Evolutionary conservation across 148 eudicot genomes (phyloP), one percentile per base, ranked within the genome.

Genomic region (Chenopodium album): DNA sequence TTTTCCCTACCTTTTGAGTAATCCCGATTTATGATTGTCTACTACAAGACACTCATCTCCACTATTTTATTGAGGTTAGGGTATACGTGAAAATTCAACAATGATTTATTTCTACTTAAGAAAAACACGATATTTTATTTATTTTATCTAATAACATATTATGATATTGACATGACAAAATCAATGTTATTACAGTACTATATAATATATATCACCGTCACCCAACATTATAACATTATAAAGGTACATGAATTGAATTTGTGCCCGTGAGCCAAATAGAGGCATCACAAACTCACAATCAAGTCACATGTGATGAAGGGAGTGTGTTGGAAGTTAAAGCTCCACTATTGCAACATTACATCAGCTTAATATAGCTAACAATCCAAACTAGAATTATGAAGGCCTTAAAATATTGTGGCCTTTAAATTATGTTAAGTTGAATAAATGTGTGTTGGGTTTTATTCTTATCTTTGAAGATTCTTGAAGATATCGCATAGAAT

Each of bases 311-410:
- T 13, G 26, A 73, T 20, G 62, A 23, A 63, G 54, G 26, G 47
- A 66, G 50, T 37, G 64, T 81, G 83, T 81, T 81, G 71, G 81
- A 73, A 31, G 59, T 66, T 79, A 44, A 78, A 65, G 73, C 60
- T 52, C 59, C 78, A 83, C 26, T 52, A 83, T 73, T 66, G 26
- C 75, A 66, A 79, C 79, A 41, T 63, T 70, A 72, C 77, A 60
- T 82, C 60, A 56, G 3, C 76, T 41, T 73, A 54, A 56, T 64
- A 41, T 60, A 28, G 77, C 77, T 56, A 31, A 75, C 71, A 41
- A 71, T 65, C 85, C 85, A 78, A 72, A 63, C 16, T 54, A 52
- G 20, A 54, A 48, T 78, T 19, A 78, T 79, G 69, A 73, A 78
- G 31, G 41, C 37, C 54, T 37, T 37, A 41, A 14, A 23, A 77